These are phyloP conservation scores for Melampsora americana DNA, from an alignment of 1,284 basidiomycete genomes.

Conservation along the genomic window DNA sequence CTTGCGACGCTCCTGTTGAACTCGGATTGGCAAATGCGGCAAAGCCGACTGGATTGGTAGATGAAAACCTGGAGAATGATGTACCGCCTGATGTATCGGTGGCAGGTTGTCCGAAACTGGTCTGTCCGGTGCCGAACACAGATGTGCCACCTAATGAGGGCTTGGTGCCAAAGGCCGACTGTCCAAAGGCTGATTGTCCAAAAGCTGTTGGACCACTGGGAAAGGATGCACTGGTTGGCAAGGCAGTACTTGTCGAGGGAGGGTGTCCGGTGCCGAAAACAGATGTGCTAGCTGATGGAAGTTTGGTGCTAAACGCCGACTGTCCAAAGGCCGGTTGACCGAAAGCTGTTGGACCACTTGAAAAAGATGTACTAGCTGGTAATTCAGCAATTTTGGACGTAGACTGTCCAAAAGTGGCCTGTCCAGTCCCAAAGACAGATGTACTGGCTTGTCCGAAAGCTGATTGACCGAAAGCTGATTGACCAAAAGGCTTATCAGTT, in stretches of 20 bases:
- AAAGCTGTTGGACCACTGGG: neutral
- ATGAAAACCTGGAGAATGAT: neutral
- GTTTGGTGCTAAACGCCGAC: neutral
- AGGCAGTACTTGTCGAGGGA: no score
- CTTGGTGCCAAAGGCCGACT: slow-evolving; percentile 2
- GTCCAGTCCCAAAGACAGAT: neutral
- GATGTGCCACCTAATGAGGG: neutral
- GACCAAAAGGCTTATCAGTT: slow-evolving; percentile 1
- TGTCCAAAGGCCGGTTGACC: slow-evolving; percentile 1
- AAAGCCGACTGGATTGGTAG: slow-evolving; percentile 12
- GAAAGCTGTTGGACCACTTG: neutral
- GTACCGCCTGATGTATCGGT: neutral
- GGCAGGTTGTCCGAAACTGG: no score
- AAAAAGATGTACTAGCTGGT: no score
- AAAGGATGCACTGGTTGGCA: no score
- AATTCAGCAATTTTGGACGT: no score
- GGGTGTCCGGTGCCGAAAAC: no score
- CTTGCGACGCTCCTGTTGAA: neutral
- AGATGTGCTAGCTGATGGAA: neutral
- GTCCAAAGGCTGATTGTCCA: neutral
- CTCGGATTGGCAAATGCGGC: slow-evolving; percentile 23
- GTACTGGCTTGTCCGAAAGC: slow-evolving; percentile 1
- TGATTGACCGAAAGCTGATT: slow-evolving; percentile 4
- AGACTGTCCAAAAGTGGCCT: slow-evolving; percentile 8
- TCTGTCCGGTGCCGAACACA: neutral